Evolutionary conservation across 306 rosid genomes (phyloP).

Genomic region (Dryas octopetala): DNA sequence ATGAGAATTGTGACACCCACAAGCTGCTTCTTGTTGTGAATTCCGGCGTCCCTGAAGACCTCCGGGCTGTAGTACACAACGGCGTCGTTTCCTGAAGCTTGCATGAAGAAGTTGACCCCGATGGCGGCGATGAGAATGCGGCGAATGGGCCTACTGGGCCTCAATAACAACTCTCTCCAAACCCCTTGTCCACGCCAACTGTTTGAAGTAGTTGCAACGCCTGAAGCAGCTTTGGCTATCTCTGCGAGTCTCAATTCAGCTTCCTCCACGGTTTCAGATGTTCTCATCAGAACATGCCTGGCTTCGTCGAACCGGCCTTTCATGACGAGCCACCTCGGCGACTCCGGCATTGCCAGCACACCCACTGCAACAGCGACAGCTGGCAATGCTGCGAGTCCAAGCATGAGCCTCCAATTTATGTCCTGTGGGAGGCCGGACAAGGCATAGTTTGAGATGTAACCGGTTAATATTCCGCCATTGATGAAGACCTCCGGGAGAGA

Average conservation of each 20-base stretch:
- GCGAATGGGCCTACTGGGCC: slow-evolving; percentile 48
- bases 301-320: slow-evolving; percentile 50
- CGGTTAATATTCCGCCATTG: slow-evolving; percentile 64
- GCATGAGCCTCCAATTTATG: slow-evolving; percentile 72
- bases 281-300: slow-evolving; percentile 33
- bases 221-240: slow-evolving; percentile 40
- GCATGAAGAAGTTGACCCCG: slow-evolving; percentile 86
- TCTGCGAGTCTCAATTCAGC: slow-evolving; percentile 53
- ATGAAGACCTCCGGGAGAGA: slow-evolving; percentile 89
- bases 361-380: slow-evolving; percentile 52
- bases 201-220: slow-evolving; percentile 2
- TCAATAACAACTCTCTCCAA: slow-evolving; percentile 59
- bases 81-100: slow-evolving; percentile 91
- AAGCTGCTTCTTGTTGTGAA: slow-evolving; percentile 44
- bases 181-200: slow-evolving; percentile 47
- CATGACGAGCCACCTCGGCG: slow-evolving; percentile 57
- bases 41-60: slow-evolving; percentile 60
- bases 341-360: slow-evolving; percentile 68
- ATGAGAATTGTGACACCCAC: slow-evolving; percentile 67
- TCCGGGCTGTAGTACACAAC: slow-evolving; percentile 81
- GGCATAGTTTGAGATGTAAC: slow-evolving; percentile 60
- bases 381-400: slow-evolving; percentile 62
- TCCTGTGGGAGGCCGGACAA: slow-evolving; percentile 43
- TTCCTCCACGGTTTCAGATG: slow-evolving; percentile 45
- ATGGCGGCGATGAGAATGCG: slow-evolving; percentile 64